These are phyloP conservation scores for Exobasidium cylindrosporum DNA, from an alignment of 1,284 basidiomycete genomes.

Conservation along the genomic window DNA sequence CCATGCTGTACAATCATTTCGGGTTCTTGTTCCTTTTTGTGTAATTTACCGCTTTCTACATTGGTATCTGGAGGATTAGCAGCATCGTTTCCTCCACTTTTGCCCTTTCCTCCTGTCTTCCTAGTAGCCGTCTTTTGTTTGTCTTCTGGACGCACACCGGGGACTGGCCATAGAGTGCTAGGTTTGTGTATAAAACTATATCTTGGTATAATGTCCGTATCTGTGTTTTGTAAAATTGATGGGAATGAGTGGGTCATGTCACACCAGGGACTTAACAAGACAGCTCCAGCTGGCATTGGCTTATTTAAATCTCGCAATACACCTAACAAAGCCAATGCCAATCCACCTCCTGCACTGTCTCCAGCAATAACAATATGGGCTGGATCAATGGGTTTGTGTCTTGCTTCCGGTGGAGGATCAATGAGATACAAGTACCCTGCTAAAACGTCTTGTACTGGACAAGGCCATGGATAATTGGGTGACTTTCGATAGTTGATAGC, in stretches of 20 bases:
- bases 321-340: conserved; percentile 79
- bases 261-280: conserved; percentile 75
- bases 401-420: conserved; percentile 68
- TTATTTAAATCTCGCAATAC: conserved; percentile 83
- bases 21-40: conserved; percentile 6
- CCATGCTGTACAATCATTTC: conserved; percentile 17
- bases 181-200: conserved; percentile 54
- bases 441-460: conserved; percentile 80
- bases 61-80: neutral
- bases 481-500: conserved; percentile 55
- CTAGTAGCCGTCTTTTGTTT: neutral
- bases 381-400: conserved; percentile 69
- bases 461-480: conserved; percentile 73
- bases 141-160: conserved; percentile 15
- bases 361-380: conserved; percentile 76
- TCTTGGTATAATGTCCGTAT: conserved; percentile 66
- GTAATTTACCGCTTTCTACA: neutral
- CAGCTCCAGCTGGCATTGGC: conserved; percentile 74
- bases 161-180: conserved; percentile 49
- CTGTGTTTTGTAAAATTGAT: conserved; percentile 78
- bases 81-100: conserved; percentile 1
- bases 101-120: neutral
- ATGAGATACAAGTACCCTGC: conserved; percentile 76
- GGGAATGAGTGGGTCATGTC: conserved; percentile 94
- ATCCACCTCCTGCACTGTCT: conserved; percentile 89